Conservation (phyloP, 805 yeast species). For the Maudiozyma turicensis region DNA sequence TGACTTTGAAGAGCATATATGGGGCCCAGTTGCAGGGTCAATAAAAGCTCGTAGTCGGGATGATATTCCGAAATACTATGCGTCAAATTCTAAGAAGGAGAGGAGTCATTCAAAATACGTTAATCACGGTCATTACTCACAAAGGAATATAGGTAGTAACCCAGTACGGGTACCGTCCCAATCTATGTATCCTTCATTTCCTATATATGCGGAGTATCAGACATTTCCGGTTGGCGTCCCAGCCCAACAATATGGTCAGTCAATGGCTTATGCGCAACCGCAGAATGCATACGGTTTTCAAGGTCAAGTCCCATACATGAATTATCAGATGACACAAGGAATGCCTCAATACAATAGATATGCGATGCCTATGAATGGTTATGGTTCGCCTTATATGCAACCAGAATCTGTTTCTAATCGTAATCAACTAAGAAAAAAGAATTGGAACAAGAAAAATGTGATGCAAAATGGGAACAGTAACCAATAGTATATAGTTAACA, state of each 20-base stretch:
- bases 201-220: not conserved
- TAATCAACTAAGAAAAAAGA: not conserved
- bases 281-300: not conserved
- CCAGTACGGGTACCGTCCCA: not conserved
- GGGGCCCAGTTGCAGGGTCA: not conserved
- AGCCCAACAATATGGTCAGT: not conserved
- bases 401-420: not conserved
- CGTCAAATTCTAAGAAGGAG: not conserved
- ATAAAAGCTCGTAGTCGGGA: not conserved
- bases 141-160: not conserved
- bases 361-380: not conserved
- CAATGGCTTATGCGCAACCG: not conserved
- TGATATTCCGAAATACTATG: not conserved
- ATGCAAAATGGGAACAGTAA: no score
- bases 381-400: not conserved
- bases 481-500: no score
- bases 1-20: not conserved
- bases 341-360: not conserved
- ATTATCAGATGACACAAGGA: not conserved
- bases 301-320: not conserved
- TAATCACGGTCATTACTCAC: not conserved
- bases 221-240: not conserved
- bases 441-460: not conserved
- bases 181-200: not conserved
- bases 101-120: not conserved